Evolutionary conservation across 257 asterid genomes (phyloP), one percentile per base, ranked within the genome.

Genomic region (Lithospermum erythrorhizon): DNA sequence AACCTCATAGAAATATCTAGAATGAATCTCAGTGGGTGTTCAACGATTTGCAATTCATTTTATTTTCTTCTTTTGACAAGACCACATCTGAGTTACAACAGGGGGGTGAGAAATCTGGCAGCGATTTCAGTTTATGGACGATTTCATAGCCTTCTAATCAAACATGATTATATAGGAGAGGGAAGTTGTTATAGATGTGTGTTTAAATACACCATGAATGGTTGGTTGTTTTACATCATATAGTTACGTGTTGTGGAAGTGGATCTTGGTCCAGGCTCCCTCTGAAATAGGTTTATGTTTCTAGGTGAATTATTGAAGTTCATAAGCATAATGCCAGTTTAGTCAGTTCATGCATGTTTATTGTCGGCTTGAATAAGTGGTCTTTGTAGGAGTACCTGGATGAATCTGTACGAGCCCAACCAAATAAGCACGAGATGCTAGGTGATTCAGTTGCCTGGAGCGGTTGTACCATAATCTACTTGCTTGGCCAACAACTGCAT

Each of bases 401-500:
- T 71, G 94, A 85, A 65, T 70, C 89, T 54, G 74, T 69, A 60
- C 90, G 76, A 55, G 79, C 70, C 72, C 98, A 82, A 59, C 73
- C 90, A 24, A 77, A 69, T 80, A 83, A 72, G 66, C 80, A 77
- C 19, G 93, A 87, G 59, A 75, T 78, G 78, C 61, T 91, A 89
- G 98, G 98, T 4, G 98, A 91, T 73, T 87, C 98, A 17, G 76
- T 91, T 66, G 88, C 96, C 63, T 91, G 98, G 98, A 96, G 96
- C 62, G 98, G 95, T 69, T 91, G 98, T 65, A 91, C 98, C 9
- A 79, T 91, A 57, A 82, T 91, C 72, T 91, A 91, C 78, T 78
- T 91, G 73, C 94, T 91, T 20, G 98, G 98, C 53, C 98, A 87
- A 69, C 98, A 91, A 67, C 68, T 91, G 71, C 98, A 91, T 69